These are phyloP conservation scores for Sugiyamaella valdiviana DNA, from an alignment of 805 yeast genomes.

Conservation along the genomic window DNA sequence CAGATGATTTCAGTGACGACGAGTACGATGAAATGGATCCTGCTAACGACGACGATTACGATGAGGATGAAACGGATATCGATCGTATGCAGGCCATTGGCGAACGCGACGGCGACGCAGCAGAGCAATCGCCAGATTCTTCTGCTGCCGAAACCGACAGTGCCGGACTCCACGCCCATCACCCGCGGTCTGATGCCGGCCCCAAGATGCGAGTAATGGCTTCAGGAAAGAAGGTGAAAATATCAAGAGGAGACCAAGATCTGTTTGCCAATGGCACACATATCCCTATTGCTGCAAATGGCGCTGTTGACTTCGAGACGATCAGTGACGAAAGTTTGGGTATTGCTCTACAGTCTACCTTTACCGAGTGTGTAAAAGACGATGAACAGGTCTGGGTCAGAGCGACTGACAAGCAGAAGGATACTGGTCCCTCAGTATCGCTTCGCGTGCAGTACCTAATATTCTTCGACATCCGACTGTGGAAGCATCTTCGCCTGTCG, in stretches of 20 bases:
- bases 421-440: constrained; percentile 3
- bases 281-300: too few species aligned
- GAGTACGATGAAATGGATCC: constrained; percentile 6
- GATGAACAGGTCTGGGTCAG: background rate
- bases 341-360: background rate
- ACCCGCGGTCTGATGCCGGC: too few species aligned
- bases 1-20: background rate
- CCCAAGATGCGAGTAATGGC: background rate
- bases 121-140: background rate
- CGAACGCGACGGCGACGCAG: background rate
- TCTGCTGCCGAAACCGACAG: too few species aligned
- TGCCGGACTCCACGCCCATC: too few species aligned
- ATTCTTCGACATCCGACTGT: constrained; percentile 64
- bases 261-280: too few species aligned
- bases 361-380: background rate
- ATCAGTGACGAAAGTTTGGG: background rate
- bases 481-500: constrained; percentile 53
- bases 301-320: background rate
- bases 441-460: constrained; percentile 51
- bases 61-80: constrained; percentile 1
- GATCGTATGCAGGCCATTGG: background rate
- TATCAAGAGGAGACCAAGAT: background rate
- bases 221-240: background rate
- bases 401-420: background rate
- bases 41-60: constrained; percentile 1